phyloP scores from a whole-genome alignment of 345 rosid genomes.

The Bruguiera gymnorhiza region DNA sequence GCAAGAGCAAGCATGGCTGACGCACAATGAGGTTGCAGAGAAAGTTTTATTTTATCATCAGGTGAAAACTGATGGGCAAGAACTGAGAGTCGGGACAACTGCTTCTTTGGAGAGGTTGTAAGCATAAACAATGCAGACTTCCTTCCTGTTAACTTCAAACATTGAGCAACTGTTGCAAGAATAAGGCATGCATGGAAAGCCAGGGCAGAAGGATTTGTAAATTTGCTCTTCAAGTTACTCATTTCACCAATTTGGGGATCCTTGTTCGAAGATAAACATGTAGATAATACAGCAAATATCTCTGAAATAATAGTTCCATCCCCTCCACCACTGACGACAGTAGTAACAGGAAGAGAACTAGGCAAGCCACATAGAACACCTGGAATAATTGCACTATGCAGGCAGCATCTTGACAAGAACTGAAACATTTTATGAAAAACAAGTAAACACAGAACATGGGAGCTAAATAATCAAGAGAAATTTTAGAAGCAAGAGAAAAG shows the following conservation, averaged over 20 bases:
- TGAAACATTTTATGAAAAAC: constrained; percentile 37
- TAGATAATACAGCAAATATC: constrained; percentile 64
- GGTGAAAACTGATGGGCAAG: constrained; percentile 65
- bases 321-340: constrained; percentile 88
- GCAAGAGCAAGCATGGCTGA: constrained; percentile 95
- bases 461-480: background rate
- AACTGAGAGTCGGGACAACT: constrained; percentile 71
- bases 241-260: constrained; percentile 59
- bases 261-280: constrained; percentile 48
- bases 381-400: constrained; percentile 67
- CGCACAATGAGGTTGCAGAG: constrained; percentile 63
- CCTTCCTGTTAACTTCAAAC: constrained; percentile 82
- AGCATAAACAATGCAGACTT: constrained; percentile 82
- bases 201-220: constrained; percentile 49
- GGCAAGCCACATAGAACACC: constrained; percentile 87
- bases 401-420: constrained; percentile 89
- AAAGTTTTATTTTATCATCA: constrained; percentile 54
- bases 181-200: constrained; percentile 63
- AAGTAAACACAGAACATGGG: constrained; percentile 1
- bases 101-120: constrained; percentile 81
- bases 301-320: constrained; percentile 89
- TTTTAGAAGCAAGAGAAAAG: too few species aligned
- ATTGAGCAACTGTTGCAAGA: constrained; percentile 75
- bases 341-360: constrained; percentile 74
- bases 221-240: constrained; percentile 51